These are phyloP conservation scores for Mortierella sp. DNA, from an alignment of 371 early-diverging fungal genomes.

Conservation along the genomic window DNA sequence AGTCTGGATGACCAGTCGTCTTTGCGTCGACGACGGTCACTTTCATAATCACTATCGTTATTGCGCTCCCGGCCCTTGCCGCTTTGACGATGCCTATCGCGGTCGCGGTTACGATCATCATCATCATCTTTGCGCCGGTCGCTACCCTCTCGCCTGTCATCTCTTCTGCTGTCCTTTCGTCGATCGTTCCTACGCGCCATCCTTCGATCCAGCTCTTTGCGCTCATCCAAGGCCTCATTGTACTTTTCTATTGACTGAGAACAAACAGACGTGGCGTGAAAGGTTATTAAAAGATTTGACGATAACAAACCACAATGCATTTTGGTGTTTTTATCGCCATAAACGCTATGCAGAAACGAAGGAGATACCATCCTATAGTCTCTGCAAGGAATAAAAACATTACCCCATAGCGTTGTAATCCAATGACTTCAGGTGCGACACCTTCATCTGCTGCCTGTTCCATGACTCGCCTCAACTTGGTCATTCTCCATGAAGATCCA, in stretches of 20 bases:
- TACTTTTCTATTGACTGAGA: conserved; percentile 70
- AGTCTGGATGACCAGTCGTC: too few species aligned
- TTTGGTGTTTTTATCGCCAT: background rate
- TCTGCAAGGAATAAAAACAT: conserved; percentile 1
- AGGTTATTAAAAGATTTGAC: background rate
- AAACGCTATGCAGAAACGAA: background rate
- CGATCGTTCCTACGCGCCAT: conserved; percentile 21
- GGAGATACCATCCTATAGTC: background rate
- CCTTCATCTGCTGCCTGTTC: conserved; percentile 80
- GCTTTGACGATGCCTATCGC: conserved; percentile 11
- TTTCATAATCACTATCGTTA: conserved; percentile 9
- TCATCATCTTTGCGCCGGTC: conserved; percentile 7
- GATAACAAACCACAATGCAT: background rate
- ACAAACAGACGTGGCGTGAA: background rate
- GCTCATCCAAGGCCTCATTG: conserved; percentile 74
- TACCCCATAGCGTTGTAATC: conserved; percentile 78
- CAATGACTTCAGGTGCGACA: conserved; percentile 72
- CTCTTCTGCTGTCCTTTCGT: conserved; percentile 9
- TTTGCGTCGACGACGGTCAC: conserved; percentile 9
- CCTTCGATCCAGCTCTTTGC: conserved; percentile 69
- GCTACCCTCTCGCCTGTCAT: conserved; percentile 11
- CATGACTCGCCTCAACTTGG: conserved; percentile 74
- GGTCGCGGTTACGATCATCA: conserved; percentile 16
- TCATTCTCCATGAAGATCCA: conserved; percentile 87
- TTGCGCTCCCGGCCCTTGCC: conserved; percentile 19